Evolutionary conservation across 2,329 filamentous ascomycete genomes (phyloP), one percentile per base, ranked within the genome.

Genomic region (Aspergillus niger): DNA sequence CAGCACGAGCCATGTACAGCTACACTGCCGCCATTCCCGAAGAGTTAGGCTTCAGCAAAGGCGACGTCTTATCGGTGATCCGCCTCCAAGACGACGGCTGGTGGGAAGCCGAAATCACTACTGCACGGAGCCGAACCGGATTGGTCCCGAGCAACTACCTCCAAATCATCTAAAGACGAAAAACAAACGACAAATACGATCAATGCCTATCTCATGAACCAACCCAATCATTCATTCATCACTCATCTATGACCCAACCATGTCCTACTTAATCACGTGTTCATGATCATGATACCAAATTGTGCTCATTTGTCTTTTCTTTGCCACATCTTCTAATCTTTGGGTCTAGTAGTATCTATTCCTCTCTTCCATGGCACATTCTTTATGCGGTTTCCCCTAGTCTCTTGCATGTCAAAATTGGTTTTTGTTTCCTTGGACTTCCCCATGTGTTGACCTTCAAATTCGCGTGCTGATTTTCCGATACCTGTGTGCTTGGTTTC

Each of bases 61-160:
- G 93, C 51, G 96, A 99, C 72, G 87, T 94, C 61, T 82, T 99
- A 13, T 92, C 94, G 2, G 88, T 99, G 13, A 81, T 97, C 50
- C 85, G 93, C 62, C 87, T 96, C 70, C 95, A 99, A 78, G 95
- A 99, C 74, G 95, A 99, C 73, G 95, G 95, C 20, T 99, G 95
- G 95, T 99, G 96, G 95, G 95, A 99, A 80, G 96, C 96, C 11
- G 94, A 97, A 76, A 86, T 97, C 43, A 91, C 93, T 49, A 81
- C 81, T 8, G 74, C 78, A 43, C 74, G 72, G n/a, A 66, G 71
- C 41, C 74, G 70, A 58, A 75, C 83, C 15, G 87, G 87, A 24
- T 77, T 89, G 67, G 87, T 89, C 55, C 87, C 87, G 2, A 88
- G 85, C 66, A 89, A 89, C 74, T 89, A 89, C 70, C 72, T 89